Conservation (phyloP, 768 basidiomycete species). For the Boletus sp. region DNA sequence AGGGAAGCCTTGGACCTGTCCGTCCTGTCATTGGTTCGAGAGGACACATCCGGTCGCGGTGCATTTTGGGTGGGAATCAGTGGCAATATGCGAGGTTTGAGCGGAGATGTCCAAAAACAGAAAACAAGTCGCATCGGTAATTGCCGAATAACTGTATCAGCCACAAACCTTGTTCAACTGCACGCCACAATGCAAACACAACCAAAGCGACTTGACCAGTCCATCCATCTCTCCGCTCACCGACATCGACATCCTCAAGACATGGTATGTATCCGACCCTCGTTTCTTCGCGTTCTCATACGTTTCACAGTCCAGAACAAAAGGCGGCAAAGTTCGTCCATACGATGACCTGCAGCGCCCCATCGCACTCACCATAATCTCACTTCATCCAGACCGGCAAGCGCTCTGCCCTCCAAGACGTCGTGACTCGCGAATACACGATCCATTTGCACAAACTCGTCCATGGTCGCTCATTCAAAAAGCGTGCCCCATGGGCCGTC, state of each 20-base stretch:
- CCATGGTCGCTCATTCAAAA: constrained; percentile 93
- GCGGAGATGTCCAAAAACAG: neutral
- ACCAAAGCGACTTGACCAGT: constrained; percentile 18
- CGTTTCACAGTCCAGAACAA: constrained; percentile 39
- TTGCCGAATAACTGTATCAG: constrained; percentile 43
- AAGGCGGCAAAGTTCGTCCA: constrained; percentile 27
- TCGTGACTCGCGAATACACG: constrained; percentile 98
- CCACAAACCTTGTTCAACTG: constrained; percentile 55
- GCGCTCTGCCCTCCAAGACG: constrained; percentile 96
- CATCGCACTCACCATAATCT: constrained; percentile 3
- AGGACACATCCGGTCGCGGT: no score
- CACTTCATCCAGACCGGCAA: constrained; percentile 58
- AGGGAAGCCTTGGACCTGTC: no score
- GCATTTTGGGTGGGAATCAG: neutral
- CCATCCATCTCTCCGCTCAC: constrained; percentile 39
- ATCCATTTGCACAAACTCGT: constrained; percentile 96
- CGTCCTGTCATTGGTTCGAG: no score
- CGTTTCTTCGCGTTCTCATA: constrained; percentile 11
- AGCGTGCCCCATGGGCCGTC: constrained; percentile 94
- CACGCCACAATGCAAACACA: constrained; percentile 37
- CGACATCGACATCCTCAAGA: constrained; percentile 63
- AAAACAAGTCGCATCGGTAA: constrained; percentile 23
- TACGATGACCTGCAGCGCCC: constrained; percentile 22
- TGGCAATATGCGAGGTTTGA: neutral
- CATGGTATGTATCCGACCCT: constrained; percentile 49